Percentiles rank a stretch among this genome's conserved stretches.
phyloP scores from a whole-genome alignment of 208 protist genomes.

The Phytomonas sp. region DNA sequence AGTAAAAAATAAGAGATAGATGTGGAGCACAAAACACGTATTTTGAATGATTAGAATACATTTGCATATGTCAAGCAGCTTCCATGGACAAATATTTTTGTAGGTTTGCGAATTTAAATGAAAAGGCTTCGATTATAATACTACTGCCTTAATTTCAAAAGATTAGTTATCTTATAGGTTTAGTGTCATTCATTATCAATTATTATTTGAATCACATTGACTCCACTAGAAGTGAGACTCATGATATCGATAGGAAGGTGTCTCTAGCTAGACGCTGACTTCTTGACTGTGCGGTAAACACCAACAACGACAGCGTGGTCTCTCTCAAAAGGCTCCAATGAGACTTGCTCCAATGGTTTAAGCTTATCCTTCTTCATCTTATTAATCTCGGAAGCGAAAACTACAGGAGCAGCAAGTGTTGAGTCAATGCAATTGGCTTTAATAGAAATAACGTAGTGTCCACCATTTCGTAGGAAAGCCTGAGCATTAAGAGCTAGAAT shows the following conservation, averaged over 20 bases:
- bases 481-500: slow-evolving; percentile 99
- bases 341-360: slow-evolving; percentile 97
- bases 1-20: neutral
- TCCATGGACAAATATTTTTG: neutral
- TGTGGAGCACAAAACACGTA: slow-evolving; percentile 5
- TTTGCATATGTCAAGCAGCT: slow-evolving; percentile 1
- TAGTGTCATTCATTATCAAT: neutral
- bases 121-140: slow-evolving; percentile 7
- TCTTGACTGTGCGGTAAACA: slow-evolving; percentile 82
- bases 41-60: slow-evolving; percentile 1
- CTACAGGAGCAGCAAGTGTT: slow-evolving; percentile 93
- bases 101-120: neutral
- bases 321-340: slow-evolving; percentile 99
- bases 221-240: neutral
- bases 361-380: slow-evolving; percentile 96
- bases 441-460: slow-evolving; percentile 99
- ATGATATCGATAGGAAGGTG: slow-evolving; percentile 2
- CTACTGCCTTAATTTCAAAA: neutral
- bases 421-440: slow-evolving; percentile 99
- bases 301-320: slow-evolving; percentile 99
- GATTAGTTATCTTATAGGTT: neutral
- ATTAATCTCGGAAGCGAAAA: slow-evolving; percentile 97
- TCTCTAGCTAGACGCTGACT: slow-evolving; percentile 16
- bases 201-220: slow-evolving; percentile 6
- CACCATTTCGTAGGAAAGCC: slow-evolving; percentile 99